phyloP scores from a whole-genome alignment of 441 rosid species.

The Syzygium malaccense region DNA sequence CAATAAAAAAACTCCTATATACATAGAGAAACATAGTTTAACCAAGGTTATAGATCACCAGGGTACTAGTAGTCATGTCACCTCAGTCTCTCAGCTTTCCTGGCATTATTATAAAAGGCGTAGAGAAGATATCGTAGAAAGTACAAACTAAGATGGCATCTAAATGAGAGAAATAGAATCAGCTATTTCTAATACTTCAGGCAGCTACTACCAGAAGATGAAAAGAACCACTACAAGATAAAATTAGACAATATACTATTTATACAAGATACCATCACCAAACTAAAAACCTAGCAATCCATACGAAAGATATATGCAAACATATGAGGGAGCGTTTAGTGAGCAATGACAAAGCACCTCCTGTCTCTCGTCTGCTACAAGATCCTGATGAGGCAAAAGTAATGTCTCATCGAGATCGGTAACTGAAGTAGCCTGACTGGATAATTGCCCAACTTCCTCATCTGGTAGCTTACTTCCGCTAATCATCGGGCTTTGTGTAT shows the following conservation, averaged over 20 bases:
- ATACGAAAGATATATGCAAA: neutral
- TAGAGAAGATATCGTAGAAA: neutral
- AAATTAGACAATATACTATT: neutral
- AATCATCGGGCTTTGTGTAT: conserved; percentile 17
- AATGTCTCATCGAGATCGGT: conserved; percentile 20
- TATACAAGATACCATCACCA: neutral
- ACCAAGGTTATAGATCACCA: neutral
- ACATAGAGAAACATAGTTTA: neutral
- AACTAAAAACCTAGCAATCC: conserved; percentile 6
- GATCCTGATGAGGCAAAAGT: conserved; percentile 8
- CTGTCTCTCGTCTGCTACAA: conserved; percentile 9
- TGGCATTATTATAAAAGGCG: neutral
- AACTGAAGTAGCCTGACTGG: conserved; percentile 14
- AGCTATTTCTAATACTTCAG: neutral
- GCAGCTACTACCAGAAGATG: neutral
- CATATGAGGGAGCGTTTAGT: neutral
- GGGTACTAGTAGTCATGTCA: neutral
- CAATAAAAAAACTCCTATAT: neutral
- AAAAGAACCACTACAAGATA: neutral
- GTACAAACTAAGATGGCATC: neutral
- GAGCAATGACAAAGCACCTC: conserved; percentile 26
- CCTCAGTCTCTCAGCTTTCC: neutral
- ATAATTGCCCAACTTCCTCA: conserved; percentile 20
- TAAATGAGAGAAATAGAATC: neutral
- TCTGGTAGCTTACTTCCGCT: conserved; percentile 21